Evolutionary conservation across 2,329 filamentous ascomycete species (phyloP), one percentile per base, ranked within the genome.

Genomic region (Alternaria novae-zelandiae): DNA sequence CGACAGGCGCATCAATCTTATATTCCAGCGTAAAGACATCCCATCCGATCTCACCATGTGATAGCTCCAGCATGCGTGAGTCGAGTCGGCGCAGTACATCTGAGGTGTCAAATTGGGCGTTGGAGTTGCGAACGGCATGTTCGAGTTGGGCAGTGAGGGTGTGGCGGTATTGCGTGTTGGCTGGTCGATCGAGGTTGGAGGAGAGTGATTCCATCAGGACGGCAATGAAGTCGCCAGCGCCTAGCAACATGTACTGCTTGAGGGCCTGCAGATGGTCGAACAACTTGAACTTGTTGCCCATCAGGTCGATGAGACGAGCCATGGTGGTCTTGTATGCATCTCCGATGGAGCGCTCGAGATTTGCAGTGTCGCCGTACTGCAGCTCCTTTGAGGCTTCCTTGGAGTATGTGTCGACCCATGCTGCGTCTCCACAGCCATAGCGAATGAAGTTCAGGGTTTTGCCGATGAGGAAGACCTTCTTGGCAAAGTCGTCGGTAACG

Each of bases 11-110:
- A 78, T 97, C 94, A 70, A 99, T 96, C 79, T 98, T 97, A 83
- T 99, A 99, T 79, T 99, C 96, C 9, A 99, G 88, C 0, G 96
- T 99, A 81, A 99, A 99, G 77, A 96, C 97, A 77, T 99, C 96
- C 96, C 96, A 99, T 54, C 96, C 96, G 57, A 97, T 98, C 74
- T 99, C 96, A 55, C 96, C 96, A 73, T 97, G 94, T 9, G 92
- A 96, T 6, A 98, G 87, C 81, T 98, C 95, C 44, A 99, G 86
- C 95, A 99, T 98, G 65, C 96, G 92, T n/a, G 96, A 95, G 80
- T 99, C 96, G 4, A 99, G 87, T 11, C 96, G 89, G 6, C 93
- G 89, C 26, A 99, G 87, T 6, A 99, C 94, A 76, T 99, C 96
- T 2, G 93, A 88, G 5, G 91, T 91, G 80, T 99, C 96, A 77